These are phyloP conservation scores for Annulohypoxylon moriforme DNA, from an alignment of 495 filamentous ascomycete genomes.

Conservation along the genomic window DNA sequence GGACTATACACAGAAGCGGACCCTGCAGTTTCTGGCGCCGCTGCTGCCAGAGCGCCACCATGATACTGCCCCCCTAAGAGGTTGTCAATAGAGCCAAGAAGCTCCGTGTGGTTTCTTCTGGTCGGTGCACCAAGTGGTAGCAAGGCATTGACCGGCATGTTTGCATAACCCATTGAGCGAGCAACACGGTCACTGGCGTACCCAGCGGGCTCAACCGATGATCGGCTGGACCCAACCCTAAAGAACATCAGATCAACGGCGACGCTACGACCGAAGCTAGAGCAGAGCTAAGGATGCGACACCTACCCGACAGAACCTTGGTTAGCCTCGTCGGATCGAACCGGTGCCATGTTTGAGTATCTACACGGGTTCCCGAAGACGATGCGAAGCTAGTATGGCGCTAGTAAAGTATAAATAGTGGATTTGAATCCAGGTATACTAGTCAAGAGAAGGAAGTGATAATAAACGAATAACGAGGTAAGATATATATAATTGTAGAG, in stretches of 20 bases:
- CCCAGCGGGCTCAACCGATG: neutral
- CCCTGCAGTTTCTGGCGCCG: no score
- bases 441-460: neutral
- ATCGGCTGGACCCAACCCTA: neutral
- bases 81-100: neutral
- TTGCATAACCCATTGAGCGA: neutral
- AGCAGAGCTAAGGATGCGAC: neutral
- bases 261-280: neutral
- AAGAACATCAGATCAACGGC: neutral
- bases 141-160: neutral
- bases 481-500: neutral
- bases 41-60: neutral
- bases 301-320: slow-evolving; percentile 9
- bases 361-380: neutral
- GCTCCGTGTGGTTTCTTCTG: neutral
- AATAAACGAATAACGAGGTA: neutral
- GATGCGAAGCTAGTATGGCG: neutral
- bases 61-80: neutral
- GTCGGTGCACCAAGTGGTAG: neutral
- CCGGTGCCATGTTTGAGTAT: neutral
- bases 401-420: neutral
- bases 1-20: neutral
- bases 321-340: neutral
- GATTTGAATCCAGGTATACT: neutral
- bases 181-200: neutral